Evolutionary conservation across 257 asterid species (phyloP).

Genomic region (Scutellaria galericulata): DNA sequence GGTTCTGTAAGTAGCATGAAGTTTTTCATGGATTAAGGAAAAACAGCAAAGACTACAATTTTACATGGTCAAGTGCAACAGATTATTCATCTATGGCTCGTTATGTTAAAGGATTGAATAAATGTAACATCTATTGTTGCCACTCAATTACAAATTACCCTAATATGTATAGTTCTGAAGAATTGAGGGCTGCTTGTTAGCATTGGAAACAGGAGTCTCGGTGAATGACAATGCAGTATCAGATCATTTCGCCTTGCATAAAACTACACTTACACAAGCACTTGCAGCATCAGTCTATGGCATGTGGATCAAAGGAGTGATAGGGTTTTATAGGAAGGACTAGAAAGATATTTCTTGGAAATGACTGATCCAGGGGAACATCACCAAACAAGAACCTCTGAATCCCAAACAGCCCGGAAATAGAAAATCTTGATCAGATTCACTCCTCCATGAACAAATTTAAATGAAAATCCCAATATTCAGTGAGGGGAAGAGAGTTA

Average conservation of each 20-base stretch:
- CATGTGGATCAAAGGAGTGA: slow-evolving; percentile 5
- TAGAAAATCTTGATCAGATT: slow-evolving; percentile 15
- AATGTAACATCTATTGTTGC: not conserved
- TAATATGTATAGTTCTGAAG: not conserved
- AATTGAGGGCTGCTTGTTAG: not conserved
- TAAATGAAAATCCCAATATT: not conserved
- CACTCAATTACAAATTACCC: not conserved
- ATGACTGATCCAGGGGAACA: not conserved
- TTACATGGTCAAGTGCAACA: not conserved
- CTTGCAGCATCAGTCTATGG: not conserved
- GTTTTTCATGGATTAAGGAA: not conserved
- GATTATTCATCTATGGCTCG: not conserved
- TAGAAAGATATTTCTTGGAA: not conserved
- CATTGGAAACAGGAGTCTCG: not conserved
- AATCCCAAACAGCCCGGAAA: slow-evolving; percentile 11
- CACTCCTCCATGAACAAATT: slow-evolving; percentile 7
- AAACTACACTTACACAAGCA: not conserved
- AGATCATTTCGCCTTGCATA: not conserved
- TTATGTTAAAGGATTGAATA: not conserved
- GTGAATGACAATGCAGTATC: not conserved
- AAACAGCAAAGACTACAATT: not conserved
- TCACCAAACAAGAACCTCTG: not conserved
- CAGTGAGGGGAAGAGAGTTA: too few relatives aligned
- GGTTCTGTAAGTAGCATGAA: not conserved
- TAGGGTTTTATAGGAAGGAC: not conserved